Percentiles rank a stretch among this genome's conserved stretches.
These are phyloP conservation scores for Lasiosphaeria hispida DNA, from an alignment of 495 filamentous ascomycete species.

Conservation along the genomic window DNA sequence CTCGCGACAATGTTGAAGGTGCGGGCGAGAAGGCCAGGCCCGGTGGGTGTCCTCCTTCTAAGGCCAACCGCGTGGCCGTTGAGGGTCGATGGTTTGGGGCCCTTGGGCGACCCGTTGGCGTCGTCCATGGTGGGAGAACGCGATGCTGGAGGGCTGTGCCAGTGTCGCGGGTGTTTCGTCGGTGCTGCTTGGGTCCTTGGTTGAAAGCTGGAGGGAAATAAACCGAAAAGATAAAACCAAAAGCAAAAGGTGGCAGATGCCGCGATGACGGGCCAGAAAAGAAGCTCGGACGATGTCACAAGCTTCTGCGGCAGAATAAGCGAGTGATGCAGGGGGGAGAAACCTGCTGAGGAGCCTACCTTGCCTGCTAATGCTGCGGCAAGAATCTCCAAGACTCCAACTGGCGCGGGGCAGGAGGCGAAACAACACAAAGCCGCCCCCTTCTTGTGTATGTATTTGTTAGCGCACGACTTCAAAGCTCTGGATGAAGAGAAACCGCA, in stretches of 20 bases:
- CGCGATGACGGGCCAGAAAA: constrained; percentile 15
- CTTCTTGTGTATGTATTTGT: no score
- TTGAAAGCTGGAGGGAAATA: background rate
- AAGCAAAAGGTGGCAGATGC: constrained; percentile 14
- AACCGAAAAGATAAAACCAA: background rate
- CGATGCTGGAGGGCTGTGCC: background rate
- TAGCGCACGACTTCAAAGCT: no score
- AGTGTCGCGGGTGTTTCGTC: background rate
- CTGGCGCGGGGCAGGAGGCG: background rate
- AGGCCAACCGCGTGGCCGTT: constrained; percentile 32
- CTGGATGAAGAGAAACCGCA: no score
- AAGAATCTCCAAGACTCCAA: background rate
- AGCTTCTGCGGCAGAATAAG: constrained; percentile 10
- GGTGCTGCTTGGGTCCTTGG: background rate
- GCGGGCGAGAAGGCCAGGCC: constrained; percentile 45
- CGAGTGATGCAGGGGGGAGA: background rate
- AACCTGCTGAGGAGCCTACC: background rate
- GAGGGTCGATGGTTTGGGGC: constrained; percentile 16
- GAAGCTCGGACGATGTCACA: constrained; percentile 23
- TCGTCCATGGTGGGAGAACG: constrained; percentile 27
- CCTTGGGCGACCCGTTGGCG: constrained; percentile 35
- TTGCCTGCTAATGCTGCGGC: background rate
- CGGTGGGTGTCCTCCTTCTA: constrained; percentile 25
- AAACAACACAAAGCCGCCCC: background rate
- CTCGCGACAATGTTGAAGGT: constrained; percentile 58